Percentiles rank a stretch among this genome's conserved stretches.
phyloP scores from a whole-genome alignment of 2,329 filamentous ascomycete species.

The Neonectria punicea region DNA sequence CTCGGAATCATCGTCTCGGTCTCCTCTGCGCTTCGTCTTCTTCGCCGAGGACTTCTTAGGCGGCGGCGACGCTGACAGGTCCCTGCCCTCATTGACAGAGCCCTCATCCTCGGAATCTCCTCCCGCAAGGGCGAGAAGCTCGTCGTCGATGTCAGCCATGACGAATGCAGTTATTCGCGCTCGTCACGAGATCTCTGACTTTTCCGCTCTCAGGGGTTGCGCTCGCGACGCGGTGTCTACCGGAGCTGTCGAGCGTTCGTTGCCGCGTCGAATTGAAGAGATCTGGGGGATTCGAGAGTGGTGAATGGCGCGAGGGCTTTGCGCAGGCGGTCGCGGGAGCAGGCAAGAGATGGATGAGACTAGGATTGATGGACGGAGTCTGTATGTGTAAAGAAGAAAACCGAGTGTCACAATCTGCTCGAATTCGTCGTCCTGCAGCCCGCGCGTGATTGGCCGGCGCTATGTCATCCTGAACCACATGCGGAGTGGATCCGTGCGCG shows the following conservation, averaged over 20 bases:
- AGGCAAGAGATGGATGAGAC: constrained; percentile 22
- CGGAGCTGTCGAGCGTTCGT: constrained; percentile 6
- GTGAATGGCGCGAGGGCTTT: not conserved
- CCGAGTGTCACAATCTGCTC: constrained; percentile 32
- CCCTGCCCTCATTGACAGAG: constrained; percentile 63
- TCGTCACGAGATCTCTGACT: constrained; percentile 15
- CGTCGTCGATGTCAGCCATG: constrained; percentile 93
- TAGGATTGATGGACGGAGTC: constrained; percentile 29
- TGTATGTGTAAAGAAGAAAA: constrained; percentile 29
- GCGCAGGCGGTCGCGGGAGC: constrained; percentile 15
- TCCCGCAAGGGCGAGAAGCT: constrained; percentile 91
- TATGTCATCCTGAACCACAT: constrained; percentile 43
- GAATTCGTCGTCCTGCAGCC: constrained; percentile 36
- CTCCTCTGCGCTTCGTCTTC: constrained; percentile 62
- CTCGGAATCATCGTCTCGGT: constrained; percentile 56
- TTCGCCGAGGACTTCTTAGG: constrained; percentile 52
- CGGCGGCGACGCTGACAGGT: constrained; percentile 64
- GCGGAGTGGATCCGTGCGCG: constrained; percentile 33
- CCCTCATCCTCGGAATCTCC: constrained; percentile 74
- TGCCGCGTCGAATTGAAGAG: constrained; percentile 9
- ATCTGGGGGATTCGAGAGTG: not conserved
- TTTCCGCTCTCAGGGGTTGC: constrained; percentile 33
- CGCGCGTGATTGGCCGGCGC: constrained; percentile 38
- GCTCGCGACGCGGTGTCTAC: constrained; percentile 19
- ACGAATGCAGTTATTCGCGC: constrained; percentile 37